Evolutionary conservation across 495 filamentous ascomycete genomes (phyloP).

Genomic region (Trichocladium antarcticum): DNA sequence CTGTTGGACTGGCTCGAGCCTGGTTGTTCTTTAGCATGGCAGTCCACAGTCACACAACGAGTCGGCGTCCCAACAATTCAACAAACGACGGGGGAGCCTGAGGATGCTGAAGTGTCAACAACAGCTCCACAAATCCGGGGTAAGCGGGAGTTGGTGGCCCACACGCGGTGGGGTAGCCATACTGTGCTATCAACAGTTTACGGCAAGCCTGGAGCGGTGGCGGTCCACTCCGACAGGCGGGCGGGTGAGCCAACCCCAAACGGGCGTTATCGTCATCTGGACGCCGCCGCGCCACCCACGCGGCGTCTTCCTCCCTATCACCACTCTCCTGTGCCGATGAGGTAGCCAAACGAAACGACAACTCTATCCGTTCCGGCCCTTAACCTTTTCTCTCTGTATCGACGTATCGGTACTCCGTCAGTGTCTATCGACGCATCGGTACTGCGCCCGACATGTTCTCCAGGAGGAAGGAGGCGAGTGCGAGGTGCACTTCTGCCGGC

Average conservation of each 20-base stretch:
- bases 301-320: neutral
- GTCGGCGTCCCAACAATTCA: too few species aligned
- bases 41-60: too few species aligned
- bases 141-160: neutral
- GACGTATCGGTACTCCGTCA: conserved; percentile 1
- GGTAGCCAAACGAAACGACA: neutral
- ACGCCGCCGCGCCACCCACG: neutral
- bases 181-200: too few species aligned
- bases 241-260: too few species aligned
- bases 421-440: neutral
- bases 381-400: too few species aligned
- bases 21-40: too few species aligned
- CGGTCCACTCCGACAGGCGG: too few species aligned
- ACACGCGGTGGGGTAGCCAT: neutral
- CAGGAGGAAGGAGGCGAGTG: conserved; percentile 28
- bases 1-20: too few species aligned
- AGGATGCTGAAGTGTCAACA: neutral
- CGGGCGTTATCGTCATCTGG: conserved; percentile 14
- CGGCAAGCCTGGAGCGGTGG: neutral
- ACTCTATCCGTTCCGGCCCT: neutral
- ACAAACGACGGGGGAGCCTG: too few species aligned
- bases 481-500: conserved; percentile 39
- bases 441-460: conserved; percentile 27
- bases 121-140: neutral
- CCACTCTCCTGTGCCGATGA: neutral